These are phyloP conservation scores for Exophiala viscosa DNA, from an alignment of 2,329 filamentous ascomycete species.

Conservation along the genomic window DNA sequence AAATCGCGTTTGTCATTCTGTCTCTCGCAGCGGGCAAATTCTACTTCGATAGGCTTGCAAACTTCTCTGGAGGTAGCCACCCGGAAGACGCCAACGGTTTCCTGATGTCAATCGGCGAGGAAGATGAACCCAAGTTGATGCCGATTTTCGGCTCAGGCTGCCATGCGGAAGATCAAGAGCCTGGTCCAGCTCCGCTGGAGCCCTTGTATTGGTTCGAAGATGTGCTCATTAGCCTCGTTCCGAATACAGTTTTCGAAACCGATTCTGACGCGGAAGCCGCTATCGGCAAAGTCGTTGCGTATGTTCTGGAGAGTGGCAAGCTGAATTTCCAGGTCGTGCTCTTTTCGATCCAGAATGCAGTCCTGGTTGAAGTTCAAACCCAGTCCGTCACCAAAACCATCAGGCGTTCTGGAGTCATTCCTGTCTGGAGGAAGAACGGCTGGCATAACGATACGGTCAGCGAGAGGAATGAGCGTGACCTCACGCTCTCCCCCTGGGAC, in stretches of 20 bases:
- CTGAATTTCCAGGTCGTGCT: not conserved
- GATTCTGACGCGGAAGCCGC: not conserved
- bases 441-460: not conserved
- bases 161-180: not conserved
- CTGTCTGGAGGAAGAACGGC: not conserved
- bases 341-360: not conserved
- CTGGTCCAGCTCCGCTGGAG: not conserved
- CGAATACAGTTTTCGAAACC: not conserved
- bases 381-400: not conserved
- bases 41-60: not conserved
- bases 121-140: not conserved
- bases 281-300: not conserved
- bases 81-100: not conserved
- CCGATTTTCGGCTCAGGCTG: not conserved
- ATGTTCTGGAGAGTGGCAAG: not conserved
- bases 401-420: not conserved
- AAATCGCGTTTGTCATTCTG: not conserved
- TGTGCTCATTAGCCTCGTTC: not conserved
- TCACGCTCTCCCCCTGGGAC: not conserved
- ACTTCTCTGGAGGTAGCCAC: not conserved
- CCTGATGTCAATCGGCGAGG: not conserved
- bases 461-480: not conserved
- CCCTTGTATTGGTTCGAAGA: not conserved
- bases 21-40: not conserved
- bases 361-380: not conserved